Percentiles rank a stretch among this genome's conserved stretches.
These are phyloP conservation scores for Helminthosporium solani DNA, from an alignment of 2,329 filamentous ascomycete species.

Conservation along the genomic window DNA sequence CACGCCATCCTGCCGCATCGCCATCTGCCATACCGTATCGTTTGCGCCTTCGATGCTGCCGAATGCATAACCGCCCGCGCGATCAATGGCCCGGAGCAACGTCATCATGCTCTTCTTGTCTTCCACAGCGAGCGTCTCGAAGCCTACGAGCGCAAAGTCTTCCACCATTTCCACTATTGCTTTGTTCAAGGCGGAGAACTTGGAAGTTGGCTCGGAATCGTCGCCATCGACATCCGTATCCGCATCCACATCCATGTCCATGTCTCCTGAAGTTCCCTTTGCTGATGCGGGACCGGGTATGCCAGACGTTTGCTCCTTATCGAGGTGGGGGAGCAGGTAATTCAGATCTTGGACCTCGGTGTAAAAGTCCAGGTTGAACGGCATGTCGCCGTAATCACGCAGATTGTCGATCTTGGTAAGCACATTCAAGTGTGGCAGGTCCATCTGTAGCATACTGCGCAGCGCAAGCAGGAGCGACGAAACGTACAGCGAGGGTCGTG, in stretches of 20 bases:
- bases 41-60: constrained; percentile 88
- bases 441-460: constrained; percentile 96
- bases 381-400: constrained; percentile 76
- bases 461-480: constrained; percentile 90
- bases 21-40: constrained; percentile 95
- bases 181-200: constrained; percentile 81
- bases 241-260: constrained; percentile 51
- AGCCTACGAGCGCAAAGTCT: constrained; percentile 84
- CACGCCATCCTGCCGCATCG: constrained; percentile 71
- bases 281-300: constrained; percentile 32
- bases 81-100: constrained; percentile 82
- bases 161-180: constrained; percentile 86
- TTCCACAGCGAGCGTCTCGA: constrained; percentile 92
- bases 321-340: constrained; percentile 78
- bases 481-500: constrained; percentile 90
- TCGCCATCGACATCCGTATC: constrained; percentile 48
- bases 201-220: constrained; percentile 48
- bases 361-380: constrained; percentile 96
- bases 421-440: constrained; percentile 92
- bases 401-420: constrained; percentile 98
- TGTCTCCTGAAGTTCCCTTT: constrained; percentile 4
- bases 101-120: constrained; percentile 98
- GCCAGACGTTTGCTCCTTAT: constrained; percentile 63
- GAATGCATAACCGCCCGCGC: constrained; percentile 91
- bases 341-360: constrained; percentile 93